Conservation (phyloP, 352 stramenopile species). For the Pythium sp. region DNA sequence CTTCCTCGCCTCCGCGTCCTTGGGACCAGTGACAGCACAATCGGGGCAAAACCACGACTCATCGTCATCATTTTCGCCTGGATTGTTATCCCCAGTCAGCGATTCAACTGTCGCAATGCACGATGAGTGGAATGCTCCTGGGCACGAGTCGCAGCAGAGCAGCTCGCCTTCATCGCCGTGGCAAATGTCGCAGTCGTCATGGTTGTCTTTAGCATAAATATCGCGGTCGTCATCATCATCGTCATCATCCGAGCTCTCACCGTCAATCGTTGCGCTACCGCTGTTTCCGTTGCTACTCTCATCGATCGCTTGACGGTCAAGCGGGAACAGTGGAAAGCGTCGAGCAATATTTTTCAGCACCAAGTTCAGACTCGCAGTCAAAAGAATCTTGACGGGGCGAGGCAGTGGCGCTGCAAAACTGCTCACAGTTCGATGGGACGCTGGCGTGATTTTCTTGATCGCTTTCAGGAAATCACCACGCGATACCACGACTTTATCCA, state of each 20-base stretch:
- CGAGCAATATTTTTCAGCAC: conserved; percentile 45
- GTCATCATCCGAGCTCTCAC: conserved; percentile 19
- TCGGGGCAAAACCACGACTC: conserved; percentile 60
- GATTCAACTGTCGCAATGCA: conserved; percentile 32
- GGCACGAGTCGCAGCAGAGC: conserved; percentile 59
- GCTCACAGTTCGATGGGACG: conserved; percentile 69
- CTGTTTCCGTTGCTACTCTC: conserved; percentile 19
- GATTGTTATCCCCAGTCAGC: background rate
- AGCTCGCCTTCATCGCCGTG: conserved; percentile 59
- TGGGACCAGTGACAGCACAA: conserved; percentile 27
- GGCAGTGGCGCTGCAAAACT: conserved; percentile 78
- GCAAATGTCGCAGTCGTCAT: conserved; percentile 68
- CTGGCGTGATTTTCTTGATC: conserved; percentile 78
- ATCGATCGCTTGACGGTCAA: conserved; percentile 45
- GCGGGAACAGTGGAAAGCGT: conserved; percentile 64
- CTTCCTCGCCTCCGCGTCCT: conserved; percentile 23
- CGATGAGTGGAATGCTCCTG: conserved; percentile 50
- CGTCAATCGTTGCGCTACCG: background rate
- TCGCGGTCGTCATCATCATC: conserved; percentile 50
- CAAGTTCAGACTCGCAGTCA: conserved; percentile 33
- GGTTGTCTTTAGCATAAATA: conserved; percentile 63
- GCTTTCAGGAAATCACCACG: conserved; percentile 67
- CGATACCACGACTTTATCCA: conserved; percentile 71
- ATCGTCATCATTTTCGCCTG: background rate
- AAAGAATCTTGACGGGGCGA: conserved; percentile 40